A percentile compares a stretch with the other conserved stretches of the same genome.
These are phyloP conservation scores for Ceratobasidium sp. DNA, from an alignment of 1,284 basidiomycete species.

Conservation along the genomic window DNA sequence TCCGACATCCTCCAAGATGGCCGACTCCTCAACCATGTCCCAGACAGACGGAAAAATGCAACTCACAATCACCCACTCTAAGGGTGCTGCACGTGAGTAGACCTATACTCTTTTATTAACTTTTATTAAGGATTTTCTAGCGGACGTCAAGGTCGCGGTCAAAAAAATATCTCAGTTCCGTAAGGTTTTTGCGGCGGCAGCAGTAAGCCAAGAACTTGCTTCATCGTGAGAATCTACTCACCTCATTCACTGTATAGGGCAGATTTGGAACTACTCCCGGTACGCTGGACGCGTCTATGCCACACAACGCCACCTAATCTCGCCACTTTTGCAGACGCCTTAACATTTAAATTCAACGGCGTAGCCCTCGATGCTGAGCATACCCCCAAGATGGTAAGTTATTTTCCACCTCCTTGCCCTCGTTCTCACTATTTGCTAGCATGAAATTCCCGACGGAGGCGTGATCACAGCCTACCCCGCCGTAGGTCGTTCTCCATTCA, in stretches of 20 bases:
- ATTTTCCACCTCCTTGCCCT: not conserved
- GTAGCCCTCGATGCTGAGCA: constrained; percentile 30
- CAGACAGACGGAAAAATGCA: constrained; percentile 38
- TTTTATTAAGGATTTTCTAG: constrained; percentile 1
- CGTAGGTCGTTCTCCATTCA: constrained; percentile 7
- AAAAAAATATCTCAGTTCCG: constrained; percentile 43
- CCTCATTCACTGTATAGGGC: constrained; percentile 1
- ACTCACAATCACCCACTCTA: constrained; percentile 37
- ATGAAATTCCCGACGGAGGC: constrained; percentile 37
- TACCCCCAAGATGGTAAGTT: constrained; percentile 35
- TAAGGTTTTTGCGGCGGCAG: constrained; percentile 37
- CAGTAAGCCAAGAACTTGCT: not conserved
- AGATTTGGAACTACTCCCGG: constrained; percentile 37
- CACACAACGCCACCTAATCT: not conserved
- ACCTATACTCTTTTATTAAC: not conserved
- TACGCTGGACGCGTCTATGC: not conserved
- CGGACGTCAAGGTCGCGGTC: constrained; percentile 42
- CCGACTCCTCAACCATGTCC: not conserved
- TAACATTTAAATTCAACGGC: constrained; percentile 35
- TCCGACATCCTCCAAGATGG: constrained; percentile 16
- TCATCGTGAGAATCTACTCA: not conserved
- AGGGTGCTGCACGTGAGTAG: constrained; percentile 29
- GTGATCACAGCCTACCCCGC: constrained; percentile 36
- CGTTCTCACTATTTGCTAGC: not conserved
- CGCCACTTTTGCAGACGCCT: constrained; percentile 1